Evolutionary conservation across 768 basidiomycete species (phyloP).

Genomic region (Cystofilobasidium bisporidii): DNA sequence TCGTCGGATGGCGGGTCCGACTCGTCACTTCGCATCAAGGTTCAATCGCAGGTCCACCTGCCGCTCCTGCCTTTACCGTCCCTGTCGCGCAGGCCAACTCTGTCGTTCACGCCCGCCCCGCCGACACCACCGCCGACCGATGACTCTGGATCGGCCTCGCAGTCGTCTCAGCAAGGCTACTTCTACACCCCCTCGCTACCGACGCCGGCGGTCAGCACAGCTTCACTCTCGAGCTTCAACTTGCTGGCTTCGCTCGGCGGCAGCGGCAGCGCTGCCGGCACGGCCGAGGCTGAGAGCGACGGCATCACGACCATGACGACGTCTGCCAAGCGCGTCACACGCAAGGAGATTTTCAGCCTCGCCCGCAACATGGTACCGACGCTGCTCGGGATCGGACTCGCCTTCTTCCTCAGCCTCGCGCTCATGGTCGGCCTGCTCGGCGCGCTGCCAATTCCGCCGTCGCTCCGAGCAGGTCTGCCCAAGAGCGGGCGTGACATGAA

Average conservation of each 20-base stretch:
- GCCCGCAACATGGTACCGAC: conserved; percentile 23
- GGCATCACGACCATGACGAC: conserved; percentile 21
- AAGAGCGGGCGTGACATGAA: conserved; percentile 26
- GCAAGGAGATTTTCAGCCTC: conserved; percentile 10
- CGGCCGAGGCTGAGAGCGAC: not conserved
- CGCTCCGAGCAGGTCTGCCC: conserved; percentile 6
- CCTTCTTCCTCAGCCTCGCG: conserved; percentile 16
- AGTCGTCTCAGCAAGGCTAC: not conserved
- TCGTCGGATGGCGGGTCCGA: conserved; percentile 8
- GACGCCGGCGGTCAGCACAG: conserved; percentile 18
- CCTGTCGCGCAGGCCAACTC: conserved; percentile 11
- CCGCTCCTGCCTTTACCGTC: conserved; percentile 9
- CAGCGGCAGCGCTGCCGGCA: not conserved
- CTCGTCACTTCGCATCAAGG: conserved; percentile 22
- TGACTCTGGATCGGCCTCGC: conserved; percentile 5
- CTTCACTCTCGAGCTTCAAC: conserved; percentile 8
- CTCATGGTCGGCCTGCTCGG: conserved; percentile 15
- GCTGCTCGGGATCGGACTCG: conserved; percentile 23
- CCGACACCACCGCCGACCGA: conserved; percentile 7
- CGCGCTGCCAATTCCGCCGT: conserved; percentile 23
- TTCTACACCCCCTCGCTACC: conserved; percentile 11
- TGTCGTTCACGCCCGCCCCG: conserved; percentile 17
- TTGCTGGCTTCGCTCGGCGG: conserved; percentile 12
- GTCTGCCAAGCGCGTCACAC: conserved; percentile 16
- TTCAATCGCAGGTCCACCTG: conserved; percentile 26